Base-by-base conservation (phyloP, 2,329 filamentous ascomycete genomes). In the Pyricularia pennisetigena region DNA sequence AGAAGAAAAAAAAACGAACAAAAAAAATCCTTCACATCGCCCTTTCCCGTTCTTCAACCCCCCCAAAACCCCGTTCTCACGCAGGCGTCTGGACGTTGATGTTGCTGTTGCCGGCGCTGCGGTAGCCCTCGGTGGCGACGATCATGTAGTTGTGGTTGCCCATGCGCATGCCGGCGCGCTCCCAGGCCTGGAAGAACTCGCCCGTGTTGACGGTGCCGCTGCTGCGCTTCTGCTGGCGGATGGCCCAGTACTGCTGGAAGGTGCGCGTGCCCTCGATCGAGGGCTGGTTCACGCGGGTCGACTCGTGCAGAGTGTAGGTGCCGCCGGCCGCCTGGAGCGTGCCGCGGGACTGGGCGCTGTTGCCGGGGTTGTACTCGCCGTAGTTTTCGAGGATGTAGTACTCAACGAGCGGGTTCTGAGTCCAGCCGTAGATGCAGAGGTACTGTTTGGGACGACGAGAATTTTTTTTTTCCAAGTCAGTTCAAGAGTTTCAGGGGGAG, bases 161-260 rank as follows among this genome's bases (percentile, higher is more conserved):
- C 26, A 84, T 70, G 64, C 76, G 77, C 74, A 82, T 72, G 28
- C 82, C 82, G 41, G 73, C 71, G 68, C 75, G 75, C 32, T 73
- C 74, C 83, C 83, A 85, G 4, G 81, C 82, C 70, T 81, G 76
- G 71, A 85, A 82, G 74, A 85, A 83, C 69, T 80, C 82, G 61
- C 73, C 74, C 1, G 78, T 77, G 16, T 78, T 82, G 69, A 86
- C 79, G 14, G 79, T 82, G 4, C 83, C 83, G 67, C 80, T 78
- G 65, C 79, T 77, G 65, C 83, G 79, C 79, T 86, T 83, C 69
- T 72, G 74, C 71, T 77, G 76, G 71, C 85, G 80, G 20, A 86
- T 79, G 26, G 79, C 82, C 80, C 81, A 83, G 76, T 79, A 84
- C 76, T 84, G 82, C 71, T 79, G 74, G 72, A 84, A 83, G 67